These are phyloP conservation scores for Lagenidium giganteum DNA, from an alignment of 352 stramenopile species.

Conservation along the genomic window DNA sequence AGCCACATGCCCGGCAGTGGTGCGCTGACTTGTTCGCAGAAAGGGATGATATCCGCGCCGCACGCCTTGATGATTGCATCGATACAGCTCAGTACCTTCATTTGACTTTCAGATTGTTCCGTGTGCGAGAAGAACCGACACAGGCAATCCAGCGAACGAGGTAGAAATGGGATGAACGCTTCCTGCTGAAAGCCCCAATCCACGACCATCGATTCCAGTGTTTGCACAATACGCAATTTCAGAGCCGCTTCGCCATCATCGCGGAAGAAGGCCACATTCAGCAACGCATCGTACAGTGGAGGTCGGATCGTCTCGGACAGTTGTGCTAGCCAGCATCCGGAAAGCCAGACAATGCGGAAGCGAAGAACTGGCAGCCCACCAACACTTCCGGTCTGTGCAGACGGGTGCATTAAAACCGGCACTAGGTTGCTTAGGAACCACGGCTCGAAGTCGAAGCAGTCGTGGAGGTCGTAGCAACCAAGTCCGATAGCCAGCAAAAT, in stretches of 20 bases:
- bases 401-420: constrained; percentile 43
- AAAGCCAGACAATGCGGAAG: constrained; percentile 80
- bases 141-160: constrained; percentile 50
- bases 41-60: constrained; percentile 33
- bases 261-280: constrained; percentile 37
- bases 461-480: constrained; percentile 83
- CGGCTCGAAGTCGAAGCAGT: constrained; percentile 84
- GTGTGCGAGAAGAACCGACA: constrained; percentile 65
- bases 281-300: constrained; percentile 74
- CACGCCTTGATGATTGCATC: constrained; percentile 70
- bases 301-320: constrained; percentile 55
- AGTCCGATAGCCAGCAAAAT: constrained; percentile 78
- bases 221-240: constrained; percentile 69
- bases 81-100: constrained; percentile 71
- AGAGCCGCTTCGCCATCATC: constrained; percentile 46
- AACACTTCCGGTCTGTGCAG: constrained; percentile 26
- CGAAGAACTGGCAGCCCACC: constrained; percentile 57
- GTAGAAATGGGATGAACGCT: constrained; percentile 63
- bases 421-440: constrained; percentile 78
- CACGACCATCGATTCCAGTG: constrained; percentile 70
- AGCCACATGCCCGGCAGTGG: constrained; percentile 70
- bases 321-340: constrained; percentile 84
- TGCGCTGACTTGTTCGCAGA: constrained; percentile 61
- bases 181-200: constrained; percentile 82
- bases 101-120: constrained; percentile 66